Conservation (phyloP, 805 yeast genomes). For the Huiozyma sinensis region DNA sequence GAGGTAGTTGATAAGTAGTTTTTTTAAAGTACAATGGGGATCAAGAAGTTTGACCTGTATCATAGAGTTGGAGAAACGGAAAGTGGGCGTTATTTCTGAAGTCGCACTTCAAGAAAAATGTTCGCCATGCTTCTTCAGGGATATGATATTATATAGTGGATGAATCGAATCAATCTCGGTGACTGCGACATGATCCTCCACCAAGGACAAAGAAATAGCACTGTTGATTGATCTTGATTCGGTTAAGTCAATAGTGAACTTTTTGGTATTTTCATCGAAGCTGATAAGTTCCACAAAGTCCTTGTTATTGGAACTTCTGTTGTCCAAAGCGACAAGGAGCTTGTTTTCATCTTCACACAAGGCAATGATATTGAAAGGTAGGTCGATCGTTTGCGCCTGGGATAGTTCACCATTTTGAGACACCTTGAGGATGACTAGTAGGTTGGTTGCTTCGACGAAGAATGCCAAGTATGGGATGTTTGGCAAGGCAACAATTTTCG, state of each 20-base stretch:
- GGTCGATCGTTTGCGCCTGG: conserved; percentile 23
- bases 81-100: no score
- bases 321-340: conserved; percentile 29
- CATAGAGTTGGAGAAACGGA: no score
- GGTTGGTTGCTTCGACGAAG: conserved; percentile 42
- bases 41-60: no score
- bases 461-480: conserved; percentile 31
- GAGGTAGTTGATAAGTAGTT: not conserved
- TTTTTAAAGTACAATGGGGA: no score
- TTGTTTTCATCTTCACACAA: conserved; percentile 24
- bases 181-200: conserved; percentile 24
- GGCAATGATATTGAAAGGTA: conserved; percentile 24
- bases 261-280: conserved; percentile 11
- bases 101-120: conserved; percentile 20
- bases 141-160: conserved; percentile 39
- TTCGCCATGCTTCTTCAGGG: conserved; percentile 54
- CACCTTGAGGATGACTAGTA: conserved; percentile 28
- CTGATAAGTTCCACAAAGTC: conserved; percentile 13
- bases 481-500: conserved; percentile 32
- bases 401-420: conserved; percentile 11
- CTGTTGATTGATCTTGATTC: conserved; percentile 12
- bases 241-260: conserved; percentile 16
- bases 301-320: conserved; percentile 10
- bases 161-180: conserved; percentile 32
- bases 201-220: conserved; percentile 18